Percentiles rank a stretch among this genome's conserved stretches.
Evolutionary conservation across 108 stramenopile species (phyloP).

Genomic region (Discostella pseudostelligera): DNA sequence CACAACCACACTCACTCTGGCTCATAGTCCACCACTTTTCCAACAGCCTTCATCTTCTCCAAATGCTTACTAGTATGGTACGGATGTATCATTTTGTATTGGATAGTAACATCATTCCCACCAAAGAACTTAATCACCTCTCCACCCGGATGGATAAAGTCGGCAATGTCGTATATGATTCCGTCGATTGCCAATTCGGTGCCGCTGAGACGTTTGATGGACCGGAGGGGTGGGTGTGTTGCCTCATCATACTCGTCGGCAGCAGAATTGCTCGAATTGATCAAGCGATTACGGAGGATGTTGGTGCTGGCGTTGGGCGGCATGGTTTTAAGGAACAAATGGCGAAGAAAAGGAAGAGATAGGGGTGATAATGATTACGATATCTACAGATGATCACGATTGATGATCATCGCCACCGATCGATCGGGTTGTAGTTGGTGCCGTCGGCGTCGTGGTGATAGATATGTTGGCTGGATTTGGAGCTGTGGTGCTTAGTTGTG

Average conservation of each 20-base stretch:
- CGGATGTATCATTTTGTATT: conserved; percentile 92
- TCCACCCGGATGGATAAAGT: conserved; percentile 76
- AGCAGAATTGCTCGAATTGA: not conserved
- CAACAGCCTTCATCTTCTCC: conserved; percentile 87
- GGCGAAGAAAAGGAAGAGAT: conserved; percentile 4
- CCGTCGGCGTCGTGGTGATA: no score
- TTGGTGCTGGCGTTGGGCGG: conserved; percentile 25
- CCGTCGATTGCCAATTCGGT: conserved; percentile 66
- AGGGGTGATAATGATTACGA: no score
- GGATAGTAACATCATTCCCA: conserved; percentile 86
- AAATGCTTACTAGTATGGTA: conserved; percentile 83
- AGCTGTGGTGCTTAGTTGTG: no score
- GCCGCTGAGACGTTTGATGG: conserved; percentile 41
- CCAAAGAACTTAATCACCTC: conserved; percentile 66
- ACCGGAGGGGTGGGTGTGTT: conserved; percentile 12
- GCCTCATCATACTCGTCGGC: conserved; percentile 1
- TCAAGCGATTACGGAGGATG: conserved; percentile 20
- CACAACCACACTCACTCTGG: conserved; percentile 79
- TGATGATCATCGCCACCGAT: no score
- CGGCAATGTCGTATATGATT: conserved; percentile 55
- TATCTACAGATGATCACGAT: no score
- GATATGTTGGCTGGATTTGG: no score
- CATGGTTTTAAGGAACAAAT: conserved; percentile 2
- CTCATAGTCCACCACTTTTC: conserved; percentile 57
- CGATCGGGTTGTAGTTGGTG: no score